Conservation (phyloP, 2,329 filamentous ascomycete species). For the Trichoderma koningiopsis region DNA sequence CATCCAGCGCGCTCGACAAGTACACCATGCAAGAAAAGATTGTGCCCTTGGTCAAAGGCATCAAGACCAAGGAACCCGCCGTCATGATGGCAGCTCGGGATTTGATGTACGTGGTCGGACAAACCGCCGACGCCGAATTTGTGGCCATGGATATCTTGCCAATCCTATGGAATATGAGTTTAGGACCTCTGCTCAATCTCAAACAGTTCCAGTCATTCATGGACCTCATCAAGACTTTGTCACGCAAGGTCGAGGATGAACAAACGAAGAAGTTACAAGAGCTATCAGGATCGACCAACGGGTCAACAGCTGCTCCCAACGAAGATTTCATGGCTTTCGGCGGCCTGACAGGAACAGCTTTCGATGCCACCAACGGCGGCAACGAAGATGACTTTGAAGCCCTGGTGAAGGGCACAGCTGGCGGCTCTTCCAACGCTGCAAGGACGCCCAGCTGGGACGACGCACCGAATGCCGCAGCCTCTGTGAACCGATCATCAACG, state of each 20-base stretch:
- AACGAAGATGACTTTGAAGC: constrained; percentile 80
- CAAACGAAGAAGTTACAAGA: constrained; percentile 88
- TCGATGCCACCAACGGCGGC: constrained; percentile 55
- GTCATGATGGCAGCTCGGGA: constrained; percentile 93
- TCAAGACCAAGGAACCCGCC: constrained; percentile 96
- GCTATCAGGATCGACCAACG: constrained; percentile 63
- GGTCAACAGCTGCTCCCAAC: constrained; percentile 49
- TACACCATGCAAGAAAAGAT: constrained; percentile 99
- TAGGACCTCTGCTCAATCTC: constrained; percentile 86
- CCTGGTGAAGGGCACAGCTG: constrained; percentile 73
- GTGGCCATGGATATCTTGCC: constrained; percentile 89
- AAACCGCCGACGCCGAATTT: constrained; percentile 83
- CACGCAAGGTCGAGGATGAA: constrained; percentile 80
- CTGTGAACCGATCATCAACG: constrained; percentile 36
- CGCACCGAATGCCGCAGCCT: constrained; percentile 34
- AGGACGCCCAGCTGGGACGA: constrained; percentile 56
- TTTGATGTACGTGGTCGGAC: constrained; percentile 81
- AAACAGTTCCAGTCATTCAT: constrained; percentile 90
- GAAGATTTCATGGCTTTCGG: constrained; percentile 74
- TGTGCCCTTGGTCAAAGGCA: constrained; percentile 82
- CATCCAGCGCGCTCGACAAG: constrained; percentile 85
- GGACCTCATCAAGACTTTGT: constrained; percentile 80
- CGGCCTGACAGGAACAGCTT: constrained; percentile 62
- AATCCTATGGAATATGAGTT: constrained; percentile 85
- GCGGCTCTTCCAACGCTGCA: constrained; percentile 42